Base-by-base conservation (phyloP, 805 yeast species). In the Candida saitoana region DNA sequence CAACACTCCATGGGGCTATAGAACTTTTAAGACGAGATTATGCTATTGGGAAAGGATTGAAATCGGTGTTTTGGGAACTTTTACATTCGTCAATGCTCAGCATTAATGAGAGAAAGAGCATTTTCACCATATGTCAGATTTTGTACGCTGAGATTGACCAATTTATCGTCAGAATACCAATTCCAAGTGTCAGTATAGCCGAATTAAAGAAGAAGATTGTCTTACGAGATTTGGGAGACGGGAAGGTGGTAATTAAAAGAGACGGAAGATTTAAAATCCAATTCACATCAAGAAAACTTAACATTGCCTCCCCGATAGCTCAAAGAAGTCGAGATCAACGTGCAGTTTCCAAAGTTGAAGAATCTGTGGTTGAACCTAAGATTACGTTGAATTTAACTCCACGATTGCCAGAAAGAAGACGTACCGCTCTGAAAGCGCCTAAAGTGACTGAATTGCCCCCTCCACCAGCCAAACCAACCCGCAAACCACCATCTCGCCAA, bases 101-200 rank as follows among this genome's bases (percentile, higher is more conserved):
- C 9, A 62, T 87, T 2, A 63, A 75, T 33, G 81, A 80, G 25
- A 78, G 81, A 49, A 71, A 90, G 43, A 60, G 73, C 27, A 53
- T 91, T 6, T 81, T 85, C 49, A 84, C 80, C 44, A 54, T 87
- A 3, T 69, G 86, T 40, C 78, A 79, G 33, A 74, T 91, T 6
- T 61, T 91, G 19, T 86, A 79, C 51, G 74, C 74, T 31, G 77
- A 89, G 5, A 62, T 66, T 22, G 82, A 84, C 47, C 69, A 78
- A 2, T 73, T 82, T 35, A 55, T 75, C n/a, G 88, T 88, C 2
- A 73, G 65, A 3, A 63, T 89, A 17, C 74, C 79, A 4, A 63
- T 80, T 11, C 96, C 96, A 2, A 73, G 80, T 49, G 80, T 79
- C 40, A 65, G 69, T 20, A 46, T 63, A 18, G 58, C 55, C 24